These are phyloP conservation scores for Orbilia brochopaga DNA, from an alignment of 2,329 filamentous ascomycete species.

Conservation along the genomic window DNA sequence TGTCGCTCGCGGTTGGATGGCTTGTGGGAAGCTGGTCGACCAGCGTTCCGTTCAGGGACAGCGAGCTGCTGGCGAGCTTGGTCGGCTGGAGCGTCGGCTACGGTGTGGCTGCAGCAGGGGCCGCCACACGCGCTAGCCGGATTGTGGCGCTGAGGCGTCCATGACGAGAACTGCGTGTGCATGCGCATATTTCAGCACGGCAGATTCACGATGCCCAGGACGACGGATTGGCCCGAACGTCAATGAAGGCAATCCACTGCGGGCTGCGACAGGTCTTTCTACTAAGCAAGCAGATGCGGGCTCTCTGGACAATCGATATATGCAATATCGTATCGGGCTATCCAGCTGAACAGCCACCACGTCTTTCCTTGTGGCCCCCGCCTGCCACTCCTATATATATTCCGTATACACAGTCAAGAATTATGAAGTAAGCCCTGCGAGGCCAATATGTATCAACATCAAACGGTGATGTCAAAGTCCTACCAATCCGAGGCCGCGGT, in stretches of 20 bases:
- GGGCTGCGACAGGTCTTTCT: too few species aligned
- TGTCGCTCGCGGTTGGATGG: constrained; percentile 13
- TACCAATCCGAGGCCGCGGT: constrained; percentile 41
- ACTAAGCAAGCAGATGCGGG: too few species aligned
- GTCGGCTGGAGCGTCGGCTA: constrained; percentile 3
- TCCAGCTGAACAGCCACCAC: too few species aligned
- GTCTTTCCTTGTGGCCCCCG: too few species aligned
- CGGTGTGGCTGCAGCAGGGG: constrained; percentile 36
- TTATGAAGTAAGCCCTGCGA: too few species aligned
- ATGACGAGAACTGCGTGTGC: constrained; percentile 22
- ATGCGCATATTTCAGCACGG: constrained; percentile 31
- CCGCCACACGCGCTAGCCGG: constrained; percentile 31
- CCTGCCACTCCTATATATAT: too few species aligned
- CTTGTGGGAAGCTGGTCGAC: constrained; percentile 21
- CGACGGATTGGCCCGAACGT: too few species aligned
- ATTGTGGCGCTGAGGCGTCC: constrained; percentile 9
- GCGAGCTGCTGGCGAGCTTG: constrained; percentile 42
- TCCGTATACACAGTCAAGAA: too few species aligned
- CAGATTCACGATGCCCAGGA: background rate
- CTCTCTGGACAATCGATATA: too few species aligned
- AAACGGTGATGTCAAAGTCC: background rate
- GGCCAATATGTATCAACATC: too few species aligned
- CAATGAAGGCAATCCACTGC: too few species aligned
- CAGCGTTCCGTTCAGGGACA: constrained; percentile 21
- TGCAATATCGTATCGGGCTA: too few species aligned